Base-by-base conservation (phyloP, 768 basidiomycete species). In the Suillus cothurnatus region DNA sequence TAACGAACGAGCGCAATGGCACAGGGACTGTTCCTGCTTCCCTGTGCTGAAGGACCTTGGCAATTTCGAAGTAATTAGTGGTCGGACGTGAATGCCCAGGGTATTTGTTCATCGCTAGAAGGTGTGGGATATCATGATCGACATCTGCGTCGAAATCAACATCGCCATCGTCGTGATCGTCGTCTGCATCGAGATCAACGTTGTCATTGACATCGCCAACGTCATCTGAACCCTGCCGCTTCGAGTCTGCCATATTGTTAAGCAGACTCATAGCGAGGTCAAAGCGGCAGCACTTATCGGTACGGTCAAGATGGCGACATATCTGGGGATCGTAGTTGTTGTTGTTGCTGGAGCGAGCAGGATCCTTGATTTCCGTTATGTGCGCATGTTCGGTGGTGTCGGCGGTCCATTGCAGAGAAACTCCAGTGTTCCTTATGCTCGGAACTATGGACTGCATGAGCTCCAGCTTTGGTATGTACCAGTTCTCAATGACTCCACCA, bases 301-400 rank as follows among this genome's bases (percentile, higher is more conserved):
- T 74, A 4, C 75, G 67, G 56, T 81, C 78, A 50, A 79, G 78
- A 9, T 75, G 62, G 3, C 80, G 79, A 36, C 34, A 36, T 36
- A 36, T 36, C 34, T 36, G 34, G 34, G 34, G 34, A 36, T 36
- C 34, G 7, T 36, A 36, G 34, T 36, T 36, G 34, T 36, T 36
- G 34, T 36, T 36, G 34, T 36, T 36, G 34, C 9, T 36, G 34
- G 34, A 11, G 34, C 3, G 7, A 36, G 34, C 34, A 36, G 34
- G 34, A 36, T 36, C 34, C 34, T 36, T 36, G 34, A 36, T 36
- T 36, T 4, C 34, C 7, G 34, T 36, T 36, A 36, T 36, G 34
- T 36, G 34, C 34, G 34, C 34, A 36, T 36, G 34, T 36, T 36
- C 34, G 7, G 34, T 36, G 34, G 34, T 36, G 34, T 36, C 34